Evolutionary conservation across 495 filamentous ascomycete species (phyloP).

Genomic region (Letharia lupina): DNA sequence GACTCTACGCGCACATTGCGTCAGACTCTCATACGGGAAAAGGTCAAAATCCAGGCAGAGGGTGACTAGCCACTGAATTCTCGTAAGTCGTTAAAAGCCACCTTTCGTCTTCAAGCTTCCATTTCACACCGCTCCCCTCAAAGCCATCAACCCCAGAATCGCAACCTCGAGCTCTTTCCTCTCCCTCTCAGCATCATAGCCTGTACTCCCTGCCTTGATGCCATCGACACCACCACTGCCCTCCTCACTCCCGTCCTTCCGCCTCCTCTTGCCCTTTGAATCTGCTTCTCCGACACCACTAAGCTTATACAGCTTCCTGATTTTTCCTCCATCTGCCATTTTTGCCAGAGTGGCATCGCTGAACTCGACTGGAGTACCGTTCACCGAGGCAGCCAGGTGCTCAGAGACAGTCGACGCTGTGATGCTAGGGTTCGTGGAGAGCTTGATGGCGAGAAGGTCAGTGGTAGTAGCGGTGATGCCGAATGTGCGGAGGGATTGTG

Average conservation of each 20-base stretch:
- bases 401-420: conserved; percentile 20
- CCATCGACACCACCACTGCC: conserved; percentile 16
- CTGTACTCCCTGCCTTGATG: background rate
- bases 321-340: conserved; percentile 55
- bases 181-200: conserved; percentile 21
- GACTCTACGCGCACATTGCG: background rate
- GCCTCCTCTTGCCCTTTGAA: conserved; percentile 10
- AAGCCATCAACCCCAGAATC: conserved; percentile 62
- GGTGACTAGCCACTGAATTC: no score
- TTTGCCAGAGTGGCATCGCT: conserved; percentile 50
- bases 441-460: conserved; percentile 67
- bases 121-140: conserved; percentile 47
- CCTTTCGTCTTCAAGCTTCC: no score
- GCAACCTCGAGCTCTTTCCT: conserved; percentile 51
- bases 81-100: no score
- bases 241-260: conserved; percentile 15
- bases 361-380: conserved; percentile 55
- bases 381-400: conserved; percentile 33
- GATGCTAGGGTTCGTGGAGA: conserved; percentile 33
- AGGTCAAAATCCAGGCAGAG: no score
- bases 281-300: background rate
- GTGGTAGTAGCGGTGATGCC: conserved; percentile 65
- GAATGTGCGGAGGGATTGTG: conserved; percentile 81
- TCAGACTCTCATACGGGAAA: background rate
- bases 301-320: conserved; percentile 79